Percentiles rank a stretch among this genome's conserved stretches.
Conservation (phyloP, 257 asterid species). For the Solanum pinnatisectum region DNA sequence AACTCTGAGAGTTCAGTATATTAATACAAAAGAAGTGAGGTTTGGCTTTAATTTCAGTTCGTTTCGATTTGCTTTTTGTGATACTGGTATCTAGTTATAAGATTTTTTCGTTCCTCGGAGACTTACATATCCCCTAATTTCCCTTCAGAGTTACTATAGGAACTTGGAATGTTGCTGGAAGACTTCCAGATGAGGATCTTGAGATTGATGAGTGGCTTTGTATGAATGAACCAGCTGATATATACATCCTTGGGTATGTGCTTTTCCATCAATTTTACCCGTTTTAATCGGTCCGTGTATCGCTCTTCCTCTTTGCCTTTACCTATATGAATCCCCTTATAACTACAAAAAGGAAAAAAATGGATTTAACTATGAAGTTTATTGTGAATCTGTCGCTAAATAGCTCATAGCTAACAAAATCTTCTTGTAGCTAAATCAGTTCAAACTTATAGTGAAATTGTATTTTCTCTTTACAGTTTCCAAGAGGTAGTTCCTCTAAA, state of each 20-base stretch:
- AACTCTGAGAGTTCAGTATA: constrained; percentile 71
- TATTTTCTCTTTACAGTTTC: constrained; percentile 3
- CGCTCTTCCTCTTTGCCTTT: neutral
- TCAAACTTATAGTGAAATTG: neutral
- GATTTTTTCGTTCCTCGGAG: neutral
- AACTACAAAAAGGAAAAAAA: neutral
- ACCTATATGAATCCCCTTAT: neutral
- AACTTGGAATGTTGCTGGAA: constrained; percentile 95
- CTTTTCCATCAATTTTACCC: neutral
- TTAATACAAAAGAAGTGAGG: constrained; percentile 85
- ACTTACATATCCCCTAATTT: neutral
- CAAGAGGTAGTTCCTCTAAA: constrained; percentile 23
- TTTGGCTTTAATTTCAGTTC: constrained; percentile 35
- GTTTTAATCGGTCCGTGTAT: neutral
- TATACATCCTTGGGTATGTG: constrained; percentile 66
- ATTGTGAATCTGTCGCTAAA: neutral
- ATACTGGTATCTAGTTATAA: neutral
- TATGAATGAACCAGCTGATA: constrained; percentile 77
- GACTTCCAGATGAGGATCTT: constrained; percentile 54
- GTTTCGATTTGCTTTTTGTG: neutral
- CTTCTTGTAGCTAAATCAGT: neutral
- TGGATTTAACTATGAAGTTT: neutral
- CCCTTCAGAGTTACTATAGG: constrained; percentile 61
- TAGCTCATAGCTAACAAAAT: neutral
- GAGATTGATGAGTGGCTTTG: constrained; percentile 86